Evolutionary conservation across 1,284 basidiomycete genomes (phyloP).

Genomic region (Leccinum holopus): DNA sequence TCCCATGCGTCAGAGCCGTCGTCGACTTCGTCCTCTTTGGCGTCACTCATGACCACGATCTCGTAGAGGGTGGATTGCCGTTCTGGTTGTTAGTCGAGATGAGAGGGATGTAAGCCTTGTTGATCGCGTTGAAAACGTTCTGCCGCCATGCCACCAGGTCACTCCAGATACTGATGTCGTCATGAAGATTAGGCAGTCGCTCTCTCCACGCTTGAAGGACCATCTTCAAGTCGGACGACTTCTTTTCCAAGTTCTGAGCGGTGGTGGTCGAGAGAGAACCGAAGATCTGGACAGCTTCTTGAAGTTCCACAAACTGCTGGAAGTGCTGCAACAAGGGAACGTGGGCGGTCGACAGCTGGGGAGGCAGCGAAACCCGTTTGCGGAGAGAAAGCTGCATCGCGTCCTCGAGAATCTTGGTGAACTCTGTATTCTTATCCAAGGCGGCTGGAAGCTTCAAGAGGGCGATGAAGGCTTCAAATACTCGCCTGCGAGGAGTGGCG

Average conservation of each 20-base stretch:
- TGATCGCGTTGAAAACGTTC: slow-evolving; percentile 92
- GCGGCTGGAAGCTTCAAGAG: slow-evolving; percentile 69
- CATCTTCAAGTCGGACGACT: slow-evolving; percentile 94
- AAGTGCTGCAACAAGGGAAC: slow-evolving; percentile 96
- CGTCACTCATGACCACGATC: too few species aligned
- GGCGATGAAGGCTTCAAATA: slow-evolving; percentile 95
- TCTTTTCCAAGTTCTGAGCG: slow-evolving; percentile 89
- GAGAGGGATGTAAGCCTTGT: slow-evolving; percentile 93
- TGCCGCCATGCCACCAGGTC: slow-evolving; percentile 98
- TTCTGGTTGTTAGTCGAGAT: slow-evolving; percentile 58
- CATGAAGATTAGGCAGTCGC: slow-evolving; percentile 92
- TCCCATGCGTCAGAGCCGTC: slow-evolving; percentile 57
- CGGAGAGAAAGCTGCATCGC: slow-evolving; percentile 95
- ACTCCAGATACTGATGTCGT: slow-evolving; percentile 99
- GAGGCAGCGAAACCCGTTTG: slow-evolving; percentile 93
- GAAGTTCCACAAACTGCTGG: slow-evolving; percentile 98
- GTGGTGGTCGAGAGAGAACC: slow-evolving; percentile 87
- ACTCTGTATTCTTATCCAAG: slow-evolving; percentile 74
- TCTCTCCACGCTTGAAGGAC: slow-evolving; percentile 98
- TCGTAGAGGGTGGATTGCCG: slow-evolving; percentile 41
- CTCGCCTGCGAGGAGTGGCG: slow-evolving; percentile 88
- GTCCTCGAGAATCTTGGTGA: slow-evolving; percentile 88
- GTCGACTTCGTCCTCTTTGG: too few species aligned
- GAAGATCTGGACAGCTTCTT: slow-evolving; percentile 96
- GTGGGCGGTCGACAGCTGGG: slow-evolving; percentile 86